phyloP scores from a whole-genome alignment of 2,329 filamentous ascomycete species.

The Gnomoniopsis smithogilvyi region DNA sequence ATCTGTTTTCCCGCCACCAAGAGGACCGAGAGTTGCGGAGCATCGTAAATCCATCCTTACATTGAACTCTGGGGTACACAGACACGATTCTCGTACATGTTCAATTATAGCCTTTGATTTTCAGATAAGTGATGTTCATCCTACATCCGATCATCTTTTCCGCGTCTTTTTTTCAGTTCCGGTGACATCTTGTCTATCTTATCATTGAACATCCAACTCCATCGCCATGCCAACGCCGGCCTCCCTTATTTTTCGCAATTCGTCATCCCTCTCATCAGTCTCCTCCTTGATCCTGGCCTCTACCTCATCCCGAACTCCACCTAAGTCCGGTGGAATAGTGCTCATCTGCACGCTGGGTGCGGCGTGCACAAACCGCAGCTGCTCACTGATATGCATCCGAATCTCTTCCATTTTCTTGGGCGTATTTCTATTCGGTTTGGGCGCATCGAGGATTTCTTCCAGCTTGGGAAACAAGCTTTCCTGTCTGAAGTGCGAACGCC shows the following conservation, averaged over 20 bases:
- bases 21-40: too few species aligned
- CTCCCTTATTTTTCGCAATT: slow-evolving; percentile 50
- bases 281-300: slow-evolving; percentile 66
- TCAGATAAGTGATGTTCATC: background rate
- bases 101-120: too few species aligned
- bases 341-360: slow-evolving; percentile 86
- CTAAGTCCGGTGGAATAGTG: slow-evolving; percentile 74
- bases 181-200: background rate
- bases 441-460: slow-evolving; percentile 66
- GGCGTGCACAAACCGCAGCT: slow-evolving; percentile 78
- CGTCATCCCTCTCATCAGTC: slow-evolving; percentile 55
- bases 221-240: slow-evolving; percentile 55
- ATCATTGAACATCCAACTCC: slow-evolving; percentile 38
- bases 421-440: slow-evolving; percentile 74
- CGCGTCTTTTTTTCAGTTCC: background rate
- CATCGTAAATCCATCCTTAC: too few species aligned
- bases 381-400: slow-evolving; percentile 75
- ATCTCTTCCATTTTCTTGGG: slow-evolving; percentile 73
- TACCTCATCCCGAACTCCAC: slow-evolving; percentile 64
- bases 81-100: too few species aligned
- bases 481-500: slow-evolving; percentile 83
- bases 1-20: too few species aligned
- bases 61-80: too few species aligned
- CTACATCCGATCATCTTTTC: background rate
- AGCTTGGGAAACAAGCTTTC: slow-evolving; percentile 86